Evolutionary conservation across 2,329 filamentous ascomycete genomes (phyloP), one percentile per base, ranked within the genome.

Genomic region (Lachnellula hyalina): DNA sequence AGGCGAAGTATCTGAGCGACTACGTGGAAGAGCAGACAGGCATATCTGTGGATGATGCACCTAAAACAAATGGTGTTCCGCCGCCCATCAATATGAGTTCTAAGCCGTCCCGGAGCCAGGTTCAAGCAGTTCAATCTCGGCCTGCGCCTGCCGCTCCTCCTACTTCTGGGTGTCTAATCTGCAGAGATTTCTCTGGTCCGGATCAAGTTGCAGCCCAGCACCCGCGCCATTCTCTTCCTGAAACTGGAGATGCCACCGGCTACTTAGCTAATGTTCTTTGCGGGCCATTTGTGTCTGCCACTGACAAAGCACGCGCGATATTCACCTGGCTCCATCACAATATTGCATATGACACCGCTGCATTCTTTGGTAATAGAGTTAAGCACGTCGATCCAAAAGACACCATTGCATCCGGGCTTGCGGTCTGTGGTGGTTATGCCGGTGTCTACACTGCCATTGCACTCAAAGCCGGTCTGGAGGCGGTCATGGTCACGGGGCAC

Each of bases 321-420:
- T 97, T 97, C 69, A 90, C 89, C 1, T 99, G 94, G 94, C 84
- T 92, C 41, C 93, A 97, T 72, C 86, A 97, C 71, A 97, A 97
- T 65, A 85, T 99, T 55, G 79, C 79, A 47, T 99, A 97, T 69
- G 90, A 97, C 68, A 83, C 84, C 0, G 78, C 82, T 25, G 81
- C 85, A 23, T 96, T 96, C 74, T 95, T 95, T 67, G 82, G 79
- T 54, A 82, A 85, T 36, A 83, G 76, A 47, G 75, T 96, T 34
- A 79, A 84, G 59, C 76, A 80, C 7, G 84, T 83, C 42, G 86
- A 84, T 0, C 86, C 90, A 0, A 81, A 85, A 35, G 83, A 86
- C 34, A 93, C 88, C 0, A 82, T 97, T 11, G 79, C 84, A 32
- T 80, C 80, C 15, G 94, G 94, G 34, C 77, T 89, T 54, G 92